Conservation (phyloP, 2,329 filamentous ascomycete genomes). For the Ceratocystis papillata region DNA sequence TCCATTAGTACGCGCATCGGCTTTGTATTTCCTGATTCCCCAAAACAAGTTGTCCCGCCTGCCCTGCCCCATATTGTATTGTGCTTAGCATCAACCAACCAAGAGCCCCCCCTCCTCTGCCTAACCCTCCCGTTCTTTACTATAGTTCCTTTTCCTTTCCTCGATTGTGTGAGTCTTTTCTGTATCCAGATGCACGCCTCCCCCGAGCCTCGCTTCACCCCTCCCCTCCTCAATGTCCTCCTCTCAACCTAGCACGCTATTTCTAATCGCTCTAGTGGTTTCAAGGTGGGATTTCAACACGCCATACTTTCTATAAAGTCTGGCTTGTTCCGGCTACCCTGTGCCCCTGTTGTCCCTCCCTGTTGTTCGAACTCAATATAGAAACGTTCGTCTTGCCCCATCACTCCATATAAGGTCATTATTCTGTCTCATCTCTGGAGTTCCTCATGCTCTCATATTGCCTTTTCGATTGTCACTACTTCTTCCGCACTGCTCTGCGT, state of each 20-base stretch:
- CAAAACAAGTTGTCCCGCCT: neutral
- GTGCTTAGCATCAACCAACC: neutral
- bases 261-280: neutral
- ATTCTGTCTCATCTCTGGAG: neutral
- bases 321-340: conserved; percentile 3
- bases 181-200: conserved; percentile 7
- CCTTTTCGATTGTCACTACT: conserved; percentile 82
- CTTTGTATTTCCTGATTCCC: conserved; percentile 1
- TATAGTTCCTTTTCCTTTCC: neutral
- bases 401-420: conserved; percentile 11
- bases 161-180: conserved; percentile 1
- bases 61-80: neutral
- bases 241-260: neutral
- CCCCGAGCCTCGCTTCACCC: conserved; percentile 5
- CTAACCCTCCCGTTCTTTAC: neutral
- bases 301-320: conserved; percentile 3
- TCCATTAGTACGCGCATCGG: neutral
- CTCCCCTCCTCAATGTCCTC: neutral
- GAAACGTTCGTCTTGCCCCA: neutral
- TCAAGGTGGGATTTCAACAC: conserved; percentile 10
- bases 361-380: neutral
- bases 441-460: conserved; percentile 66
- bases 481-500: conserved; percentile 81
- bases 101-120: neutral
- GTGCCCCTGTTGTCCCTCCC: neutral